Conservation (phyloP, 345 rosid genomes). For the Pistacia integerrima region DNA sequence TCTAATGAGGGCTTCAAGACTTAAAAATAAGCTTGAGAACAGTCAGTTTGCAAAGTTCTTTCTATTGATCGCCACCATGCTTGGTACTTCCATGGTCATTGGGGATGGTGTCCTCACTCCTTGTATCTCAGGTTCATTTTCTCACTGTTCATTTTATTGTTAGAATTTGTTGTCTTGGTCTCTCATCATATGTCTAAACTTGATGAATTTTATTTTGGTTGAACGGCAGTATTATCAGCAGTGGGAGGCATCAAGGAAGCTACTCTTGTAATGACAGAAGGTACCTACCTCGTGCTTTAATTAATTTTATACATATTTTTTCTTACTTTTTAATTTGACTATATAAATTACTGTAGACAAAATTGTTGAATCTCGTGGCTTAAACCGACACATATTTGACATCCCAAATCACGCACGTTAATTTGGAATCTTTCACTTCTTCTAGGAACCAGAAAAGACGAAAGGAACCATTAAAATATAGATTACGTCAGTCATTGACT, state of each 20-base stretch:
- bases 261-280: conserved; percentile 29
- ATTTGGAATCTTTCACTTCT: conserved; percentile 39
- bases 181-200: not conserved
- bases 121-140: conserved; percentile 46
- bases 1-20: conserved; percentile 27
- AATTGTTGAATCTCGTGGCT: not conserved
- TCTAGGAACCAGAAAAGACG: conserved; percentile 33
- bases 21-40: conserved; percentile 36
- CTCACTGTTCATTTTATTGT: too few species aligned
- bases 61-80: conserved; percentile 47
- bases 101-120: conserved; percentile 70
- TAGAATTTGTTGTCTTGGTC: not conserved
- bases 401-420: conserved; percentile 36
- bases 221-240: conserved; percentile 46
- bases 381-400: not conserved
- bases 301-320: not conserved
- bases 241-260: conserved; percentile 53
- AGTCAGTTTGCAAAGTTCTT: conserved; percentile 38
- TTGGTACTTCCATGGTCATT: conserved; percentile 61
- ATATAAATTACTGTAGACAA: not conserved
- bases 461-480: not conserved
- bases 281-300: not conserved
- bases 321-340: not conserved
- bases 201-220: not conserved
- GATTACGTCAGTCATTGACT: too few species aligned